Evolutionary conservation across 345 rosid species (phyloP).

Genomic region (Arabidopsis arenosa): DNA sequence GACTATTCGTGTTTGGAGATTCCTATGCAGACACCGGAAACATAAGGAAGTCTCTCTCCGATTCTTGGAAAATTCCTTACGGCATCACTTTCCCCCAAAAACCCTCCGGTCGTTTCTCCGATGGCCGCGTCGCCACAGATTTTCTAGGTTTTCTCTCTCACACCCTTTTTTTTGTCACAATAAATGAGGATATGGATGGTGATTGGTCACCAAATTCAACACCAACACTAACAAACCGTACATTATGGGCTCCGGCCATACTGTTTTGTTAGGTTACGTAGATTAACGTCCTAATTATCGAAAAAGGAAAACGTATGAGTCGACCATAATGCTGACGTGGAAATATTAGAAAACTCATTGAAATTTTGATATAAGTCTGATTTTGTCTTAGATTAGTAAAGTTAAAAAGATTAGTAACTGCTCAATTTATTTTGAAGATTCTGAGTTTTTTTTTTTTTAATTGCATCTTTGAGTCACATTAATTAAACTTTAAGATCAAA

Average conservation of each 20-base stretch:
- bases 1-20: conserved; percentile 69
- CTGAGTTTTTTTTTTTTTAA: background rate
- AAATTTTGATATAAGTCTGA: background rate
- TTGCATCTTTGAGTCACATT: background rate
- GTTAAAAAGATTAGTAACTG: background rate
- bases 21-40: conserved; percentile 72
- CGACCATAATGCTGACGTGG: conserved; percentile 6
- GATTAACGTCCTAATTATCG: background rate
- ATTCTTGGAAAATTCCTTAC: conserved; percentile 63
- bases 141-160: conserved; percentile 49
- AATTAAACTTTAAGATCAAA: background rate
- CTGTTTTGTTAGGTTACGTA: conserved; percentile 14
- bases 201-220: conserved; percentile 22
- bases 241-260: conserved; percentile 11
- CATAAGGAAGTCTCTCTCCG: conserved; percentile 39
- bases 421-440: background rate
- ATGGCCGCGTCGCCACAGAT: conserved; percentile 66
- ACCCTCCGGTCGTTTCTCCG: conserved; percentile 72
- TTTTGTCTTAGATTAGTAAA: background rate
- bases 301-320: conserved; percentile 6
- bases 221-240: conserved; percentile 19
- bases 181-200: conserved; percentile 7
- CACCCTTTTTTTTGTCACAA: background rate
- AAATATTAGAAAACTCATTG: background rate
- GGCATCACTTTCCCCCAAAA: conserved; percentile 60